These are phyloP conservation scores for Pythium aquatile DNA, from an alignment of 352 stramenopile species.

Conservation along the genomic window DNA sequence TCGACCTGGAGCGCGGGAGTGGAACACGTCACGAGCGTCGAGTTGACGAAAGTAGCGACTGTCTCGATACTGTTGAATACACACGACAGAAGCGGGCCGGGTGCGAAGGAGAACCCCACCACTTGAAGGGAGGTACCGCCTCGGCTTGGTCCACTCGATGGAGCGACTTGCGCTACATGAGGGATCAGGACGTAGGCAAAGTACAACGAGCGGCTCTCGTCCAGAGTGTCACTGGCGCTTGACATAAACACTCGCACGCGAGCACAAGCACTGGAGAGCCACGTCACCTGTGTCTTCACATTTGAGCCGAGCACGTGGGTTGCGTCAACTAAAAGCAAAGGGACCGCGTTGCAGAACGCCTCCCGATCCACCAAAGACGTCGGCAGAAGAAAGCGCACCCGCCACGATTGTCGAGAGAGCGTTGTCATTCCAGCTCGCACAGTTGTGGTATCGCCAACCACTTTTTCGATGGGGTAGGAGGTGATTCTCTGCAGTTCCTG, in stretches of 20 bases:
- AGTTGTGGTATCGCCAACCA: background rate
- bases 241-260: conserved; percentile 16
- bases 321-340: conserved; percentile 19
- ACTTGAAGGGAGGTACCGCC: conserved; percentile 45
- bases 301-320: conserved; percentile 26
- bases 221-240: conserved; percentile 7
- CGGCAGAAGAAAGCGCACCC: conserved; percentile 7
- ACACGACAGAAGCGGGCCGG: conserved; percentile 34
- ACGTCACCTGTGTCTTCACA: conserved; percentile 23
- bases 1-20: conserved; percentile 25
- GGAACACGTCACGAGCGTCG: conserved; percentile 28
- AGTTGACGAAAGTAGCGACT: conserved; percentile 30
- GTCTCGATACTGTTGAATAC: conserved; percentile 38
- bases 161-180: background rate
- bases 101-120: conserved; percentile 32
- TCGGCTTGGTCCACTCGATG: conserved; percentile 23
- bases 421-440: background rate
- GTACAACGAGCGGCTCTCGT: conserved; percentile 3
- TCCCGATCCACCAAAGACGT: background rate
- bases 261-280: conserved; percentile 8
- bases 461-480: background rate
- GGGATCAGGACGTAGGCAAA: conserved; percentile 15
- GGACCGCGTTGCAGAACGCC: conserved; percentile 10
- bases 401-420: conserved; percentile 5
- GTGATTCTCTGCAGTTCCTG: background rate